phyloP scores from a whole-genome alignment of 305 asterid genomes.

The Petunia hybrid region DNA sequence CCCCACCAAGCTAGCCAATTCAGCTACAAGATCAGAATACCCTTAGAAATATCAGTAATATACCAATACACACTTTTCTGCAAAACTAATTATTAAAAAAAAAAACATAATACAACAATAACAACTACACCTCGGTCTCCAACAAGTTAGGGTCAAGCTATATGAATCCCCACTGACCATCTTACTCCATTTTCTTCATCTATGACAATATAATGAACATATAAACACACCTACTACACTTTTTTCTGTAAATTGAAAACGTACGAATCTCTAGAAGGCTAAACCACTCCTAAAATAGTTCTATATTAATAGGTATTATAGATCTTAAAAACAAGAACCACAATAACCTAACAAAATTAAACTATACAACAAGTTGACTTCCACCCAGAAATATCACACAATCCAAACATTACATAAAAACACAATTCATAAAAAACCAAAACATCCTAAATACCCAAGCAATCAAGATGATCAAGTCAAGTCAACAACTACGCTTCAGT shows the following conservation, averaged over 20 bases:
- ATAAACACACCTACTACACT: no score
- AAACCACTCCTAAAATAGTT: no score
- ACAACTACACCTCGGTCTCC: no score
- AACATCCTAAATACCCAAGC: neutral
- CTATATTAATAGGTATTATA: no score
- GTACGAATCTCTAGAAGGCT: no score
- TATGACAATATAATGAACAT: no score
- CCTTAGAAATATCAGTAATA: neutral
- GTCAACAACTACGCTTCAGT: neutral
- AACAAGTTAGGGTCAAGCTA: no score
- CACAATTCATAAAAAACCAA: neutral
- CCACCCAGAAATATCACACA: slow-evolving; percentile 20
- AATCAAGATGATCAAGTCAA: slow-evolving; percentile 13
- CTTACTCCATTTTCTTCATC: no score
- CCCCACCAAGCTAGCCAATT: neutral
- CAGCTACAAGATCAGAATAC: neutral
- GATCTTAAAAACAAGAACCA: neutral
- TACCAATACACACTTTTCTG: neutral
- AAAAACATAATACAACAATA: neutral
- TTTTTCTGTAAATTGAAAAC: no score
- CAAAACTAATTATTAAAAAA: neutral
- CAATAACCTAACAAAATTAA: neutral
- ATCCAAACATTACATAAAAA: neutral
- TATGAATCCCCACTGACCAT: no score
- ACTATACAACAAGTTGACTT: neutral